phyloP scores from a whole-genome alignment of 495 filamentous ascomycete genomes.

The Podospora pseudoanserina region DNA sequence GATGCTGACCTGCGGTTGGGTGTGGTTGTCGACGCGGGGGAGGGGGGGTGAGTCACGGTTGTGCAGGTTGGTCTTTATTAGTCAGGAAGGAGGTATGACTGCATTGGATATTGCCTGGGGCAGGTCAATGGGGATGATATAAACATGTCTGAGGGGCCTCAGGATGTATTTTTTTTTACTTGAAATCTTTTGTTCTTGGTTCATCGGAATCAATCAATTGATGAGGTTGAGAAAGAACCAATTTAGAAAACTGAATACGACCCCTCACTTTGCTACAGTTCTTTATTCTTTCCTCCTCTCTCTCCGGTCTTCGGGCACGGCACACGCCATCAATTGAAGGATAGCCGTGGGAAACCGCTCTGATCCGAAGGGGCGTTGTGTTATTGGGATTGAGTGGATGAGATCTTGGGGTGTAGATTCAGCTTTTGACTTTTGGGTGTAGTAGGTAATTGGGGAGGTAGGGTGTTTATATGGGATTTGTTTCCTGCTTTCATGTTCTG shows the following conservation, averaged over 20 bases:
- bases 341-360: conserved; percentile 11
- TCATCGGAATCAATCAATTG: too few species aligned
- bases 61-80: background rate
- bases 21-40: background rate
- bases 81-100: conserved; percentile 2
- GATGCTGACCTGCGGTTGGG: background rate
- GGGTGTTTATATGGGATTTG: background rate
- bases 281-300: background rate
- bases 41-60: conserved; percentile 7
- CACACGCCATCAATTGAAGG: background rate
- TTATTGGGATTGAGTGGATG: background rate
- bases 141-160: conserved; percentile 5
- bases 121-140: background rate
- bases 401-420: background rate
- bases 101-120: background rate
- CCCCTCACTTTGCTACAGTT: background rate
- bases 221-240: too few species aligned
- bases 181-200: background rate
- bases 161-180: background rate
- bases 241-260: too few species aligned
- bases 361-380: conserved; percentile 4
- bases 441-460: too few species aligned
- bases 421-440: background rate
- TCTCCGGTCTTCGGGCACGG: conserved; percentile 15
- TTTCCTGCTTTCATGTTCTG: background rate